Percentiles rank a stretch among this genome's conserved stretches.
phyloP scores from a whole-genome alignment of 306 rosid genomes.

The Sophora flavescens region DNA sequence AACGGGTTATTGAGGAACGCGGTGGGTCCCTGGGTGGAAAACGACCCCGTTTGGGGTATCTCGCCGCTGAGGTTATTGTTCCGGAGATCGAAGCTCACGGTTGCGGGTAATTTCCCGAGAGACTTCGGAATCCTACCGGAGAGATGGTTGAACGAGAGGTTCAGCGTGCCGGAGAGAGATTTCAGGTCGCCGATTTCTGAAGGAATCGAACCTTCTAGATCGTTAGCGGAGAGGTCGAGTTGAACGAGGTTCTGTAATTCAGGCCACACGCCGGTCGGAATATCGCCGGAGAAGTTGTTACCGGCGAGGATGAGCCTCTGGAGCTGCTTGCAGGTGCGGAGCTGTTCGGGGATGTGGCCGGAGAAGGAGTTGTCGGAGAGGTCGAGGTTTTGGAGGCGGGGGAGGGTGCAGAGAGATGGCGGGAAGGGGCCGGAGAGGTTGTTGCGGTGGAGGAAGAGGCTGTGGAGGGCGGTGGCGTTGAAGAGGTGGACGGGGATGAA shows the following conservation, averaged over 20 bases:
- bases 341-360: slow-evolving; percentile 57
- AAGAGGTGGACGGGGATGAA: slow-evolving; percentile 77
- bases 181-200: slow-evolving; percentile 62
- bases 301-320: slow-evolving; percentile 74
- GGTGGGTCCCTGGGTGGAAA: slow-evolving; percentile 90
- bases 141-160: slow-evolving; percentile 83
- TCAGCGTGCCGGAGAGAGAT: slow-evolving; percentile 81
- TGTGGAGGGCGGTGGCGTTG: slow-evolving; percentile 92
- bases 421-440: slow-evolving; percentile 87
- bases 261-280: slow-evolving; percentile 78
- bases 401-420: slow-evolving; percentile 70
- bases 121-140: slow-evolving; percentile 72
- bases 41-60: slow-evolving; percentile 92
- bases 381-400: slow-evolving; percentile 83
- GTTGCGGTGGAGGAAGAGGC: slow-evolving; percentile 84
- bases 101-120: slow-evolving; percentile 76
- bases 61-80: slow-evolving; percentile 82
- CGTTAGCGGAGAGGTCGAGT: slow-evolving; percentile 81
- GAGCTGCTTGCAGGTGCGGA: slow-evolving; percentile 68
- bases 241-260: slow-evolving; percentile 58
- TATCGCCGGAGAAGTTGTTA: slow-evolving; percentile 67
- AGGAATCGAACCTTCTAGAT: slow-evolving; percentile 73
- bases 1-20: slow-evolving; percentile 81
- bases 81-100: slow-evolving; percentile 83
- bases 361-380: slow-evolving; percentile 82